Conservation (phyloP, 2,329 filamentous ascomycete genomes). For the Mycosphaerella sp. region DNA sequence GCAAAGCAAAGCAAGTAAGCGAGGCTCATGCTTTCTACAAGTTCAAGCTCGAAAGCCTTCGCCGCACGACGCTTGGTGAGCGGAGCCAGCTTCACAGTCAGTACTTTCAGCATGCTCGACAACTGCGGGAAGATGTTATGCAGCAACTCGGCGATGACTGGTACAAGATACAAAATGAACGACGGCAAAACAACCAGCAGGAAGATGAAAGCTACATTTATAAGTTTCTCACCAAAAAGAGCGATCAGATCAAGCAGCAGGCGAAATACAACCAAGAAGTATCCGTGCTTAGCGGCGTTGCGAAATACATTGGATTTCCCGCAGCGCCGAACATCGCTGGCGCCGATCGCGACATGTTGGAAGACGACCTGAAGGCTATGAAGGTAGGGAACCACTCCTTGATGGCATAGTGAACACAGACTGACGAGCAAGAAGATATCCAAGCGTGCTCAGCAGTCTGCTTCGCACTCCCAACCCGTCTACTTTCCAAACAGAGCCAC, state of each 20-base stretch:
- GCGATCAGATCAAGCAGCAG: conserved; percentile 75
- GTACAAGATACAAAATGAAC: conserved; percentile 86
- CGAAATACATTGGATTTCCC: conserved; percentile 93
- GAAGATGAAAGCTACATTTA: conserved; percentile 77
- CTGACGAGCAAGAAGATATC: conserved; percentile 23
- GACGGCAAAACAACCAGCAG: conserved; percentile 69
- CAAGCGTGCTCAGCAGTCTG: conserved; percentile 22
- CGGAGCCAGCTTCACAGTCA: conserved; percentile 82
- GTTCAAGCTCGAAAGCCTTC: conserved; percentile 66
- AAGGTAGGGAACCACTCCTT: conserved; percentile 55
- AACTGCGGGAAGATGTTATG: conserved; percentile 72
- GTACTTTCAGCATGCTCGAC: conserved; percentile 79
- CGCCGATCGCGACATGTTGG: conserved; percentile 65
- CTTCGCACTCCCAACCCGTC: conserved; percentile 21
- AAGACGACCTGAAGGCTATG: conserved; percentile 85
- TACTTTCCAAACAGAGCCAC: conserved; percentile 22
- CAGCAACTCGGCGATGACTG: conserved; percentile 80
- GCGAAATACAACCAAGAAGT: conserved; percentile 93
- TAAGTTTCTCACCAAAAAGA: conserved; percentile 68
- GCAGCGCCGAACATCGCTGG: conserved; percentile 80
- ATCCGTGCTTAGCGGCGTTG: conserved; percentile 79
- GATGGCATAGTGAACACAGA: background rate
- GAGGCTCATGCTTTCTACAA: conserved; percentile 68
- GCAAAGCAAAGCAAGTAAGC: conserved; percentile 72
- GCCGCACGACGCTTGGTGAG: conserved; percentile 70